Percentiles rank a stretch among this genome's conserved stretches.
phyloP scores from a whole-genome alignment of 225 moss, liverwort and hornwort species.

The Pleurozium schreberi region DNA sequence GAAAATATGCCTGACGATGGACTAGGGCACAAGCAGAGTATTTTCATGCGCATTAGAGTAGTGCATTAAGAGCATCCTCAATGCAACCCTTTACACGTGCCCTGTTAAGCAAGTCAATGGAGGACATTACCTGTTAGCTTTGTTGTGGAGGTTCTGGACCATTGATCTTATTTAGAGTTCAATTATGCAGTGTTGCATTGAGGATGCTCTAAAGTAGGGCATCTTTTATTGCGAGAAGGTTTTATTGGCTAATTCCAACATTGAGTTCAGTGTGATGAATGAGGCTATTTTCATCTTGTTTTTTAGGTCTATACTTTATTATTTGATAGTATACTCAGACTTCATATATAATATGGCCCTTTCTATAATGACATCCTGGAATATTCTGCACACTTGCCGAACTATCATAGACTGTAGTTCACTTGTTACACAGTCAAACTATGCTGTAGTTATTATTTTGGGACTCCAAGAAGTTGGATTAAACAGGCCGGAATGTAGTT shows the following conservation, averaged over 20 bases:
- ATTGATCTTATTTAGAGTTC: not conserved
- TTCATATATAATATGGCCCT: not conserved
- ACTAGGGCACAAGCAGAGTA: not conserved
- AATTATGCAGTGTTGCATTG: not conserved
- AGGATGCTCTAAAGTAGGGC: not conserved
- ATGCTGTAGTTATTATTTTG: not conserved
- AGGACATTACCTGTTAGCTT: too few relatives aligned
- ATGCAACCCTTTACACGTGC: not conserved
- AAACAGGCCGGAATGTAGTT: too few relatives aligned
- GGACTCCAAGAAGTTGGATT: not conserved
- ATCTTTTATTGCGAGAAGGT: not conserved
- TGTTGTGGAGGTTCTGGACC: not conserved
- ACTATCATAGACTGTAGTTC: not conserved
- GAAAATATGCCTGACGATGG: not conserved
- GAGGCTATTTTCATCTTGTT: not conserved
- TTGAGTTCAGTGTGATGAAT: not conserved
- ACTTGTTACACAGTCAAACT: not conserved
- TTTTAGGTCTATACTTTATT: not conserved
- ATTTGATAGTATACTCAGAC: not conserved
- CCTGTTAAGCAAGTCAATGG: not conserved
- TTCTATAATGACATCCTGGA: not conserved
- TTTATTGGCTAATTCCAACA: not conserved
- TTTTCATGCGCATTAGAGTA: not conserved
- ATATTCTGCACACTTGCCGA: not conserved
- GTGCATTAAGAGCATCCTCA: not conserved